These are phyloP conservation scores for Suillus clintonianus DNA, from an alignment of 768 basidiomycete species.

Conservation along the genomic window DNA sequence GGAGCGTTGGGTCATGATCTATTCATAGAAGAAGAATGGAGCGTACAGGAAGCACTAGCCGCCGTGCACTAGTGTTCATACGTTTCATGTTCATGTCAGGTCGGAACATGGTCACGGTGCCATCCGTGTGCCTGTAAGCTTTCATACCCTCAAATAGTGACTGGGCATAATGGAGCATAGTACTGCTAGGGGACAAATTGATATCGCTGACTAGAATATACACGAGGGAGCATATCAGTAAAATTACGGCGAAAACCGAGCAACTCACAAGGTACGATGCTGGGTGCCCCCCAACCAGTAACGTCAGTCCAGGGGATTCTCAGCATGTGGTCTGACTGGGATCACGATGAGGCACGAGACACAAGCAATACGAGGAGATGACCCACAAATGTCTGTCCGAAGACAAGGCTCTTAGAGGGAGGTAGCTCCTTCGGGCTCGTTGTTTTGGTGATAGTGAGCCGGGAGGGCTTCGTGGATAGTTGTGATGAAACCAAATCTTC, in stretches of 20 bases:
- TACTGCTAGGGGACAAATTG: conserved; percentile 38
- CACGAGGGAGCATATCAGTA: conserved; percentile 12
- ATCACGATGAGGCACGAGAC: conserved; percentile 10
- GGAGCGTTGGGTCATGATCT: conserved; percentile 1
- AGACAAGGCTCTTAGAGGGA: conserved; percentile 66
- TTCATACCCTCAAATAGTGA: conserved; percentile 93
- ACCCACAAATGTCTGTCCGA: conserved; percentile 83
- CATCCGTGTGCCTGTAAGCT: conserved; percentile 77
- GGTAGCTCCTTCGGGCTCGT: conserved; percentile 61
- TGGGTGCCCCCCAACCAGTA: conserved; percentile 80
- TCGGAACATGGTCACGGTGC: conserved; percentile 80
- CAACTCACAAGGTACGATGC: conserved; percentile 78
- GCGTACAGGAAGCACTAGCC: conserved; percentile 76
- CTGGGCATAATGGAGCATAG: conserved; percentile 93
- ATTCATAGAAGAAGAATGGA: background rate
- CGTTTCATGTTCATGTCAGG: conserved; percentile 98
- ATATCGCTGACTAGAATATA: conserved; percentile 22
- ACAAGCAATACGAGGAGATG: conserved; percentile 7
- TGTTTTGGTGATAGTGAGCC: conserved; percentile 51
- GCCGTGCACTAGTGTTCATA: conserved; percentile 82
- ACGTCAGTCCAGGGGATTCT: conserved; percentile 71
- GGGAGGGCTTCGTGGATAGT: conserved; percentile 44
- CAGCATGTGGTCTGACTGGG: conserved; percentile 85
- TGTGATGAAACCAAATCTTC: background rate
- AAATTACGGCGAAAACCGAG: background rate